Conservation (phyloP, 1,284 basidiomycete genomes). For the Sanghuangporus weigelae region DNA sequence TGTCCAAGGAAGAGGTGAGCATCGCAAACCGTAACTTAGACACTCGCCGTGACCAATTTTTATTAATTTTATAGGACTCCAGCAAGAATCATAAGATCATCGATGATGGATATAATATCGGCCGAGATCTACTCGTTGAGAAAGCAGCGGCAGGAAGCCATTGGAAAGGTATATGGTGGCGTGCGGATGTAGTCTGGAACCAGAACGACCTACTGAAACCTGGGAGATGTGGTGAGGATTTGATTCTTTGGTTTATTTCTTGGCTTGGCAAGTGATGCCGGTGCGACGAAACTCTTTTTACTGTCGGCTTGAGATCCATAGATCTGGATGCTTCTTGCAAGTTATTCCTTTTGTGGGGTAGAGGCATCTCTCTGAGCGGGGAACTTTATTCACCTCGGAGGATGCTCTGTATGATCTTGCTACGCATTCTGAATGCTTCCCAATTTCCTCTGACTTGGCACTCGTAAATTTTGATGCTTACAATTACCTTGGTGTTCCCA, state of each 20-base stretch:
- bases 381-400: not conserved
- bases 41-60: not conserved
- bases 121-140: conserved; percentile 67
- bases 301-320: not conserved
- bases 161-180: conserved; percentile 63
- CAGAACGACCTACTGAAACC: conserved; percentile 53
- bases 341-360: not conserved
- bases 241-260: not conserved
- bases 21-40: not conserved
- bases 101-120: conserved; percentile 71
- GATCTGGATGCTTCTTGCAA: not conserved
- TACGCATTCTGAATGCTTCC: not conserved
- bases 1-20: conserved; percentile 62
- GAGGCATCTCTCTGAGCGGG: not conserved
- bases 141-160: conserved; percentile 55
- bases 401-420: not conserved
- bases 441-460: not conserved
- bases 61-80: conserved; percentile 41
- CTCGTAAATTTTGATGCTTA: not conserved
- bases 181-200: conserved; percentile 68
- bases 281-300: not conserved
- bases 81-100: conserved; percentile 66
- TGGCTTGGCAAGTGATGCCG: not conserved
- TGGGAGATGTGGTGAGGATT: conserved; percentile 52
- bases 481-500: not conserved